Conservation (phyloP, 208 protist species). For the Acanthamoeba royreba region DNA sequence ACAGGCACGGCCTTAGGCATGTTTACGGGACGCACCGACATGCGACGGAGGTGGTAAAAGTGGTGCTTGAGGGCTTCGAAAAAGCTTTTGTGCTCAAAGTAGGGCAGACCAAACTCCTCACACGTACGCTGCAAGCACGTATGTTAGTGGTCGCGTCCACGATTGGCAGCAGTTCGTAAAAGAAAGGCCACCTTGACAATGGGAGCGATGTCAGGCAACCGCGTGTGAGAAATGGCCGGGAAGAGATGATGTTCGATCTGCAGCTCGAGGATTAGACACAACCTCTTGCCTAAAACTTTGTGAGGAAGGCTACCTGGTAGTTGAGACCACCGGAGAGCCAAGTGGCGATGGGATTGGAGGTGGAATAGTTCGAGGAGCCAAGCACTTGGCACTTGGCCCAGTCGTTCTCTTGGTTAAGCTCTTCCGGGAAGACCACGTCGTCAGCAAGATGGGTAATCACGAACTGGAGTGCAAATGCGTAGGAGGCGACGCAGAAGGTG, state of each 20-base stretch:
- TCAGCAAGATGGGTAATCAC: neutral
- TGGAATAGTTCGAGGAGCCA: neutral
- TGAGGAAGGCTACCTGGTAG: too few species aligned
- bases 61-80: neutral
- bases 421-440: neutral
- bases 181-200: neutral
- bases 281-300: too few species aligned
- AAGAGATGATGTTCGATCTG: neutral
- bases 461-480: neutral
- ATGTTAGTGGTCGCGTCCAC: neutral
- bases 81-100: neutral
- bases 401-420: neutral
- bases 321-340: constrained; percentile 1
- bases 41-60: neutral
- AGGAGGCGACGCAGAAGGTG: neutral
- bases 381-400: neutral
- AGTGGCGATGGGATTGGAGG: neutral
- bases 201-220: neutral
- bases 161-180: neutral
- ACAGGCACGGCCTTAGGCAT: neutral
- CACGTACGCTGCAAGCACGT: neutral
- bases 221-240: neutral
- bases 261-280: too few species aligned
- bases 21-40: neutral
- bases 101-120: neutral